A percentile compares a stretch with the other conserved stretches of the same genome.
These are phyloP conservation scores for Vitis amurensis DNA, from an alignment of 164 flowering plant species.

Conservation along the genomic window DNA sequence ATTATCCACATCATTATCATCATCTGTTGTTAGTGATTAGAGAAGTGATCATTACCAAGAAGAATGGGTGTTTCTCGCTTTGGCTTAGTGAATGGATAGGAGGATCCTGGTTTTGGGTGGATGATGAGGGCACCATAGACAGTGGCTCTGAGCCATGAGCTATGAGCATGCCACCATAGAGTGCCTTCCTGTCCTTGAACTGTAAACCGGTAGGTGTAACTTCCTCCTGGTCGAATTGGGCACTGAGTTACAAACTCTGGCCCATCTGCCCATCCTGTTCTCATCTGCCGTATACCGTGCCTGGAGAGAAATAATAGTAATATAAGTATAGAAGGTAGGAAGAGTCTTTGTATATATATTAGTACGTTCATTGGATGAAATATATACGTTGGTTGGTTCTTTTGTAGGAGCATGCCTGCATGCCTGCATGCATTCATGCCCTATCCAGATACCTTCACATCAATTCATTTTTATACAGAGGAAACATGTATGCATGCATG, in stretches of 20 bases:
- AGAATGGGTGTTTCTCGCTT: constrained; percentile 46
- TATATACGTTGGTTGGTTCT: no score
- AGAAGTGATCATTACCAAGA: constrained; percentile 41
- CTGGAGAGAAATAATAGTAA: constrained; percentile 16
- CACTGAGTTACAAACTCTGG: constrained; percentile 73
- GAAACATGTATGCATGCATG: not conserved
- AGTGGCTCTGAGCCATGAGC: constrained; percentile 77
- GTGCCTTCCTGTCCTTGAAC: constrained; percentile 70
- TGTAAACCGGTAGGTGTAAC: constrained; percentile 64
- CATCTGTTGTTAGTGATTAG: not conserved
- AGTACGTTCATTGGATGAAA: not conserved
- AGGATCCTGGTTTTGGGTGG: constrained; percentile 40
- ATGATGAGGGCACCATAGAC: constrained; percentile 67
- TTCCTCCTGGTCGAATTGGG: constrained; percentile 65
- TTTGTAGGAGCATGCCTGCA: no score
- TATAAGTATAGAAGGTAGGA: not conserved
- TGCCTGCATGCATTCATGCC: no score
- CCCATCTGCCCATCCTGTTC: constrained; percentile 74
- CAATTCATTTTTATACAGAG: no score
- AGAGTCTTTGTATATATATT: not conserved
- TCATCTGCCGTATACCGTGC: constrained; percentile 67
- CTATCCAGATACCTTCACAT: no score
- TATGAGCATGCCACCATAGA: constrained; percentile 80
- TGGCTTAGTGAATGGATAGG: constrained; percentile 63
- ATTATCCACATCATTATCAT: constrained; percentile 4